These are phyloP conservation scores for Penicillium expansum DNA, from an alignment of 2,329 filamentous ascomycete species.

Conservation along the genomic window DNA sequence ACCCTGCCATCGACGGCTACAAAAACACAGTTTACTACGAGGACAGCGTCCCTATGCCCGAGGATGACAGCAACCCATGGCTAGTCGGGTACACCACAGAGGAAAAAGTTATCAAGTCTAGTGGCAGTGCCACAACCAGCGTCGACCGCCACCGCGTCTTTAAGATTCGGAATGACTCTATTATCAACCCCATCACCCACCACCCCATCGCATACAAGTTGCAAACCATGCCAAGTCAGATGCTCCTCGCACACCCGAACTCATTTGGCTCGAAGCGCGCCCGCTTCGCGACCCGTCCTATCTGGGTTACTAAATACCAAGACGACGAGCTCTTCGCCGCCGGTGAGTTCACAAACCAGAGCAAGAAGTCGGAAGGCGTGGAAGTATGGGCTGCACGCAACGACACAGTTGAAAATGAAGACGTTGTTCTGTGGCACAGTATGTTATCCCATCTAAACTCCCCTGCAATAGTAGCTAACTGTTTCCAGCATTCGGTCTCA, in stretches of 20 bases:
- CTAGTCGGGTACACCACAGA: conserved; percentile 61
- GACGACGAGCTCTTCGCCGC: conserved; percentile 54
- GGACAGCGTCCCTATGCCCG: conserved; percentile 53
- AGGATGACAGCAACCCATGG: conserved; percentile 58
- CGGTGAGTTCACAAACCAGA: conserved; percentile 54
- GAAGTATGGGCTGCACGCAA: conserved; percentile 50
- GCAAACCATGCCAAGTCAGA: conserved; percentile 48
- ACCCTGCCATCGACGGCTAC: conserved; percentile 59
- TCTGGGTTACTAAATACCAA: conserved; percentile 55
- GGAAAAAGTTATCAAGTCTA: conserved; percentile 49
- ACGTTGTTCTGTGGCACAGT: conserved; percentile 42
- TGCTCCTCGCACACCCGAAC: conserved; percentile 48
- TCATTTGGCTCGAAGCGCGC: conserved; percentile 49
- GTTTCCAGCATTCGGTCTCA: conserved; percentile 51
- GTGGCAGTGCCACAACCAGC: conserved; percentile 54
- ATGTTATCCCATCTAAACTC: conserved; percentile 14
- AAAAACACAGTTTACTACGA: conserved; percentile 56
- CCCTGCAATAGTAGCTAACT: conserved; percentile 2
- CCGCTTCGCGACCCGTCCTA: conserved; percentile 52
- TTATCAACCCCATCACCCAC: conserved; percentile 47
- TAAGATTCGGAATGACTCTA: conserved; percentile 52
- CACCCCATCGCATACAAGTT: conserved; percentile 53
- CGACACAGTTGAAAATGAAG: conserved; percentile 50
- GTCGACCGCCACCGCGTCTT: conserved; percentile 50
- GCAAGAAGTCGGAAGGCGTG: conserved; percentile 53